phyloP scores from a whole-genome alignment of 2,329 filamentous ascomycete species.

The Neopestalotiopsis clavispora region DNA sequence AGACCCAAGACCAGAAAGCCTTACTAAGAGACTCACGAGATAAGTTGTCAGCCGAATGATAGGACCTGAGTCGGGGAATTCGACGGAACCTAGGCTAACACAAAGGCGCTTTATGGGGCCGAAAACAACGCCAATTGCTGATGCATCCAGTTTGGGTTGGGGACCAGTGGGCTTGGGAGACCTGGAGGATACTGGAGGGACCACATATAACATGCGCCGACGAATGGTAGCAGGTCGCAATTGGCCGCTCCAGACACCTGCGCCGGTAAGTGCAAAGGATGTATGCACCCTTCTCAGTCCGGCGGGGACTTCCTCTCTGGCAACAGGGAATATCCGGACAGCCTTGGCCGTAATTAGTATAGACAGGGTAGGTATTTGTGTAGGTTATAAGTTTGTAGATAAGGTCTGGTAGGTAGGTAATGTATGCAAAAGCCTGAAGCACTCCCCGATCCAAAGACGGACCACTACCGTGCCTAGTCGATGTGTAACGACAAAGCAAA shows the following conservation, averaged over 20 bases:
- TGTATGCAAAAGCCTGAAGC: neutral
- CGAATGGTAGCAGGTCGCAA: conserved; percentile 7
- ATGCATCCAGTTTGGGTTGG: neutral
- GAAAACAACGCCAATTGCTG: neutral
- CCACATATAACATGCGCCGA: conserved; percentile 1
- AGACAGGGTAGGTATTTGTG: neutral
- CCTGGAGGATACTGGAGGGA: neutral
- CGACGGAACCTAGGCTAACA: conserved; percentile 14
- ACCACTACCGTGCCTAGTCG: too few relatives aligned
- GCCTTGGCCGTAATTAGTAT: neutral
- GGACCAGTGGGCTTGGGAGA: neutral
- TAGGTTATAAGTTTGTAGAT: neutral
- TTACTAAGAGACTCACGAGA: conserved; percentile 15
- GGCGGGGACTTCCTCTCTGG: neutral
- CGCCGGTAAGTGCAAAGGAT: neutral
- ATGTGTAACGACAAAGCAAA: neutral
- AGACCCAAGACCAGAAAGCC: neutral
- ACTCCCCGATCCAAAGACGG: too few relatives aligned
- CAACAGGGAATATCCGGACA: neutral
- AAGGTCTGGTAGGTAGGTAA: neutral
- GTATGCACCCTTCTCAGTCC: conserved; percentile 7
- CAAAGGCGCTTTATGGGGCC: conserved; percentile 16
- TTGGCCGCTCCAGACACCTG: neutral
- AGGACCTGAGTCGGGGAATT: conserved; percentile 17
- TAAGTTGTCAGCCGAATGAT: conserved; percentile 17